Evolutionary conservation across 805 yeast genomes (phyloP).

Genomic region (Metschnikowia gelsemii): DNA sequence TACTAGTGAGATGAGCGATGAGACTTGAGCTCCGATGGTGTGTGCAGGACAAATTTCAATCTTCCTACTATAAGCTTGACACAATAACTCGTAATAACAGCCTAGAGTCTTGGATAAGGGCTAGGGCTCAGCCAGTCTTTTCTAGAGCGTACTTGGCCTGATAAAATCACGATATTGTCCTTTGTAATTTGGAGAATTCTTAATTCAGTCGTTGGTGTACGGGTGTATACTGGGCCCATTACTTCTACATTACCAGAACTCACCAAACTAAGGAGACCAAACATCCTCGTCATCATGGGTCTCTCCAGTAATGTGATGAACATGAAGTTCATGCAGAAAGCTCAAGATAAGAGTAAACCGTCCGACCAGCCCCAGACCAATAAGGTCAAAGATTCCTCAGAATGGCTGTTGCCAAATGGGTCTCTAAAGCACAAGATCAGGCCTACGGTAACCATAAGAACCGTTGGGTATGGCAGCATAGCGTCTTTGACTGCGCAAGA

Average conservation of each 20-base stretch:
- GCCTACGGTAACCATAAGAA: slow-evolving; percentile 24
- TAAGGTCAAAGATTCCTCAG: slow-evolving; percentile 50
- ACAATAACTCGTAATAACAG: too few relatives aligned
- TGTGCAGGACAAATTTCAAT: slow-evolving; percentile 3
- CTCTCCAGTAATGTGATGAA: slow-evolving; percentile 71
- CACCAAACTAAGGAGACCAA: too few relatives aligned
- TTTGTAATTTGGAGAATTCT: too few relatives aligned
- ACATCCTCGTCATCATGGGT: slow-evolving; percentile 16
- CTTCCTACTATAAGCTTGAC: too few relatives aligned
- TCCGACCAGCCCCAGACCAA: slow-evolving; percentile 28
- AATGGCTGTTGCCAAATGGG: slow-evolving; percentile 47
- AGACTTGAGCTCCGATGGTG: slow-evolving; percentile 1
- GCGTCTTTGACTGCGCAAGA: slow-evolving; percentile 15
- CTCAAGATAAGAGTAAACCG: slow-evolving; percentile 39
- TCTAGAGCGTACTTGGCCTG: too few relatives aligned
- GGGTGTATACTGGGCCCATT: too few relatives aligned
- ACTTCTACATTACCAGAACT: too few relatives aligned
- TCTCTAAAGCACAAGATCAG: slow-evolving; percentile 26
- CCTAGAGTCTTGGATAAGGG: too few relatives aligned
- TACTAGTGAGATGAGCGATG: slow-evolving; percentile 21
- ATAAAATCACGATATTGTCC: too few relatives aligned
- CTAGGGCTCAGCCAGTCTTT: too few relatives aligned
- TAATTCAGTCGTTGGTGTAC: slow-evolving; percentile 1
- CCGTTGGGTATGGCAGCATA: slow-evolving; percentile 45
- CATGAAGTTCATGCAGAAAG: slow-evolving; percentile 64